Percentiles rank a stretch among this genome's conserved stretches.
Evolutionary conservation across 345 rosid genomes (phyloP).

Genomic region (Murraya koenigii): DNA sequence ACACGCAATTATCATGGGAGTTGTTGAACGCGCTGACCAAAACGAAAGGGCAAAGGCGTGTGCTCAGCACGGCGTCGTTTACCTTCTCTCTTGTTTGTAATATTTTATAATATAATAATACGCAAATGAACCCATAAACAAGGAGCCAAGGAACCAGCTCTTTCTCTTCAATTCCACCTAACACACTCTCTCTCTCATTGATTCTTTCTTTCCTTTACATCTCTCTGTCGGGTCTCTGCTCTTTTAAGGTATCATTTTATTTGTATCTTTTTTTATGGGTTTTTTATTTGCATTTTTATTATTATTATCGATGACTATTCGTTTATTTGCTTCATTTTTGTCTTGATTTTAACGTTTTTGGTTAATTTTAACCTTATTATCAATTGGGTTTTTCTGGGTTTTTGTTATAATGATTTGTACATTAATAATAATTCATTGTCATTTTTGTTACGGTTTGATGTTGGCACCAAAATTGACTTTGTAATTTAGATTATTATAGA

Average conservation of each 20-base stretch:
- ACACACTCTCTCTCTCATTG: constrained; percentile 8
- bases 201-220: constrained; percentile 16
- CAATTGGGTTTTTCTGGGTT: not conserved
- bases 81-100: not conserved
- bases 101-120: not conserved
- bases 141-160: not conserved
- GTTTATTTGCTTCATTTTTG: not conserved
- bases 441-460: not conserved
- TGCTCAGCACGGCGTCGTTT: constrained; percentile 49
- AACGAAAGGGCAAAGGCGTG: constrained; percentile 18
- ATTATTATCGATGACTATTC: not conserved
- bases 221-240: not conserved
- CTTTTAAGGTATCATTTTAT: not conserved
- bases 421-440: not conserved
- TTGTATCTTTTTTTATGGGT: not conserved
- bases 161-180: constrained; percentile 21
- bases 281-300: not conserved
- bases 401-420: not conserved
- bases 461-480: not conserved
- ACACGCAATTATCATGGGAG: constrained; percentile 11
- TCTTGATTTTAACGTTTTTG: not conserved
- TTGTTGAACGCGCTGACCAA: constrained; percentile 1
- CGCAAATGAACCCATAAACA: not conserved
- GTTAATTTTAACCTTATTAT: not conserved
- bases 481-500: not conserved